Evolutionary conservation across 768 basidiomycete genomes (phyloP).

Genomic region (Mycena metata): DNA sequence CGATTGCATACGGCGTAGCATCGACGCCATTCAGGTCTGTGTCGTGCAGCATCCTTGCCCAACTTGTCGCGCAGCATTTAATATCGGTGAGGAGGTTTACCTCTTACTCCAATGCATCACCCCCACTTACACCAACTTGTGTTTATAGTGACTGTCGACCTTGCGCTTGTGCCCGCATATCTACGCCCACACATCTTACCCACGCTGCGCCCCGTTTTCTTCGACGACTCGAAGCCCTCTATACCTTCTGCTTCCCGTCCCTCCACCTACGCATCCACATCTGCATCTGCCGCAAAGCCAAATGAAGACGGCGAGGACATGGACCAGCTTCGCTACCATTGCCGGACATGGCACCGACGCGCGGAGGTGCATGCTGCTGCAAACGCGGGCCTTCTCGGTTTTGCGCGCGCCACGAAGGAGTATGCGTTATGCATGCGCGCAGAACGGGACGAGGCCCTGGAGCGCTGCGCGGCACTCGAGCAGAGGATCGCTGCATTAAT

Average conservation of each 20-base stretch:
- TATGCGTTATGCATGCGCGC: slow-evolving; percentile 44
- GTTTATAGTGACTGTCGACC: slow-evolving; percentile 14
- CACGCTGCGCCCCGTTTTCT: slow-evolving; percentile 48
- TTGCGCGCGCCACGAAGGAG: slow-evolving; percentile 48
- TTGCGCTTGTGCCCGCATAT: slow-evolving; percentile 22
- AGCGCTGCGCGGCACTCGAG: slow-evolving; percentile 43
- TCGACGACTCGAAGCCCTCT: slow-evolving; percentile 31
- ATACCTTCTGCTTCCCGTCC: not conserved
- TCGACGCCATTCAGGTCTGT: not conserved
- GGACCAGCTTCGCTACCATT: slow-evolving; percentile 38
- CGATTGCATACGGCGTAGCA: slow-evolving; percentile 13
- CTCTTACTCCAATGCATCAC: not conserved
- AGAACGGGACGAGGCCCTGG: slow-evolving; percentile 39
- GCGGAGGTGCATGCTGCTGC: slow-evolving; percentile 48
- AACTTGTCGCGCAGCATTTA: slow-evolving; percentile 14
- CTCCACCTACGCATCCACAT: not conserved
- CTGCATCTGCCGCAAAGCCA: slow-evolving; percentile 6
- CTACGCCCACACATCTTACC: slow-evolving; percentile 46
- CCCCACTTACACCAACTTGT: not conserved
- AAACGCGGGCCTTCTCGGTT: slow-evolving; percentile 47
- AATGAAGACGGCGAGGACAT: not conserved
- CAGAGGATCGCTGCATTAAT: slow-evolving; percentile 39
- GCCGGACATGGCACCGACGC: slow-evolving; percentile 49
- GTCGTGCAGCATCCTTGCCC: slow-evolving; percentile 19
- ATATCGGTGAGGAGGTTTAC: slow-evolving; percentile 1